Percentiles rank a stretch among this genome's conserved stretches.
Conservation (phyloP, 805 yeast species). For the Yarrowia yakushimensis region DNA sequence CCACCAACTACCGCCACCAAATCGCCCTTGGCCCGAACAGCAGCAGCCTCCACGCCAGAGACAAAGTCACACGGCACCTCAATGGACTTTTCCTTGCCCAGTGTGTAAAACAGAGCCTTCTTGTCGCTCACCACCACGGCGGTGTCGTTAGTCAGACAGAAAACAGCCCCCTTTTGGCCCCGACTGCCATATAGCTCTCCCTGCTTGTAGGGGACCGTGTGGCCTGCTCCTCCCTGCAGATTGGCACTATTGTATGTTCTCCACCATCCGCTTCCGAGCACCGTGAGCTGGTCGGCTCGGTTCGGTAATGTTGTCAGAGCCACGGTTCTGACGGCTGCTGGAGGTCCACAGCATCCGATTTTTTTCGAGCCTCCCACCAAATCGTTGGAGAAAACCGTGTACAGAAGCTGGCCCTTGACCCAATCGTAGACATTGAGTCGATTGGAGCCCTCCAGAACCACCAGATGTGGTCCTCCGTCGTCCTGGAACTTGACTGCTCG, state of each 20-base stretch:
- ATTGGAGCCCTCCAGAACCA: conserved; percentile 39
- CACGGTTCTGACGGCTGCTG: not conserved
- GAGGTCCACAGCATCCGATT: conserved; percentile 5
- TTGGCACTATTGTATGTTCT: conserved; percentile 34
- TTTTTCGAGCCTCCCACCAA: conserved; percentile 27
- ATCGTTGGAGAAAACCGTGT: conserved; percentile 38
- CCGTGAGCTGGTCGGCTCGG: conserved; percentile 33
- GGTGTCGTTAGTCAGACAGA: not conserved
- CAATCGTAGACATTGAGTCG: conserved; percentile 39
- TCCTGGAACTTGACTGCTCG: conserved; percentile 38
- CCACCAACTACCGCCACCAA: not conserved
- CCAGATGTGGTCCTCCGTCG: conserved; percentile 38
- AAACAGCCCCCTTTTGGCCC: not conserved
- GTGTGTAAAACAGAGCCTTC: not conserved
- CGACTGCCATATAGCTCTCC: conserved; percentile 25
- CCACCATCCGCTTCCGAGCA: conserved; percentile 41
- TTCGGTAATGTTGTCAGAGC: conserved; percentile 32
- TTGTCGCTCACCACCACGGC: conserved; percentile 1
- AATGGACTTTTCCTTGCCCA: not conserved
- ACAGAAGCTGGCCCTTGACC: conserved; percentile 36
- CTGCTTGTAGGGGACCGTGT: conserved; percentile 32
- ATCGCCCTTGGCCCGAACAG: not conserved
- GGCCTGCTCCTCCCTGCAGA: conserved; percentile 40
- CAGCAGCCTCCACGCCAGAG: conserved; percentile 9
- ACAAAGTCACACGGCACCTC: conserved; percentile 1